Base-by-base conservation (phyloP, 2,329 filamentous ascomycete species). In the Rutstroemia sydowiana region DNA sequence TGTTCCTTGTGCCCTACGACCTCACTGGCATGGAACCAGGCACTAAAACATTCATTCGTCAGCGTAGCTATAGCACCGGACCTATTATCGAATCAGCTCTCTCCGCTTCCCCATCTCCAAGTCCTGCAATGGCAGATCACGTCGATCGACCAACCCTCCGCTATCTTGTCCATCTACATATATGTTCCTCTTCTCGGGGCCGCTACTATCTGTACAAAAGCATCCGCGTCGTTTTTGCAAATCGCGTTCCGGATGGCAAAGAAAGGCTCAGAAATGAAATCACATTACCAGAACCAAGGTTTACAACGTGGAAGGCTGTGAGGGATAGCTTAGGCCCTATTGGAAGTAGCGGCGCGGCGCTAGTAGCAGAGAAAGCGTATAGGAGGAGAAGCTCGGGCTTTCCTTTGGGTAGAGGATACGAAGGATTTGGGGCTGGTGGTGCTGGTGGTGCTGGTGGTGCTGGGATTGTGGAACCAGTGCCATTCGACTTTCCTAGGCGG, bases 1-100 rank as follows among this genome's bases (percentile, higher is more conserved):
- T 98, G 0, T 97, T 97, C 61, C 76, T 97, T 21, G 82, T 98
- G 2, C 93, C 92, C 0, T 98, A 97, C 61, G 90, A 97, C 65
- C 74, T 98, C 1, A 78, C 82, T 1, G 92, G 89, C 47, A 98
- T 98, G 92, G 86, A 93, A 56, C 80, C 89, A 0, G 90, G 90
- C 0, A 95, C 89, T 14, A 97, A 97, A 69, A 98, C 93, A 0
- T 97, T 97, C 61, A 86, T 98, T 55, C 82, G 93, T 28, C 93
- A 98, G 70, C 85, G 93, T 55, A 93, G 87, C 67, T 97, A 95
- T 68, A 95, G 90, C 0, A 82, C 87, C 9, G 89, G 89, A 0
- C 87, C 89, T 3, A 86, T 92, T 53, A 84, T 95, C 52, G 88
- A 95, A 55, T 49, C 57, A 13, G 56, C 61, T 13, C 34, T 64